phyloP scores from a whole-genome alignment of 371 early-diverging fungal genomes.

The Lichtheimia ramosa region DNA sequence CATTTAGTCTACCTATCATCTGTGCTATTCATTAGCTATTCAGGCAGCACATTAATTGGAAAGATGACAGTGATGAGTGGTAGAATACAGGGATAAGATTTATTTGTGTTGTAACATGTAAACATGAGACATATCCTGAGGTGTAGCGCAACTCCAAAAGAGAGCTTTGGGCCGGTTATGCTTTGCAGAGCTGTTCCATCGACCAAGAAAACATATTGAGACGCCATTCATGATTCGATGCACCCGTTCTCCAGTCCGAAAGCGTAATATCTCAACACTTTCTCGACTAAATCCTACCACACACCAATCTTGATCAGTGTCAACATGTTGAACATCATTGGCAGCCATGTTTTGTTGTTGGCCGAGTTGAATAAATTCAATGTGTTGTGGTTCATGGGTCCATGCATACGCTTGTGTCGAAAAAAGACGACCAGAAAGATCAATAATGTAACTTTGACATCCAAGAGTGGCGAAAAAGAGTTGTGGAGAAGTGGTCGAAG shows the following conservation, averaged over 20 bases:
- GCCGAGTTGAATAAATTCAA: conserved; percentile 34
- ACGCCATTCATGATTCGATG: conserved; percentile 41
- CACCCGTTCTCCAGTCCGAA: conserved; percentile 23
- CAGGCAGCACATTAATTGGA: too few relatives aligned
- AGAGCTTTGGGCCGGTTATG: conserved; percentile 5
- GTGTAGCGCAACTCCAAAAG: conserved; percentile 13
- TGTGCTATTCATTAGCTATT: too few relatives aligned
- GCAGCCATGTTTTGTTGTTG: background rate
- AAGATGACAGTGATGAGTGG: too few relatives aligned
- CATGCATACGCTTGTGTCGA: conserved; percentile 40
- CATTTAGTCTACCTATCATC: too few relatives aligned
- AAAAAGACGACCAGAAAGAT: conserved; percentile 34
- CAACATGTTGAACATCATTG: too few relatives aligned
- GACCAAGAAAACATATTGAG: conserved; percentile 34
- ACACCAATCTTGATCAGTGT: conserved; percentile 23
- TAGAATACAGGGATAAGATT: too few relatives aligned
- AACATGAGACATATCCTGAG: conserved; percentile 4
- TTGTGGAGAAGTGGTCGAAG: conserved; percentile 37
- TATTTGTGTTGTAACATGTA: conserved; percentile 11
- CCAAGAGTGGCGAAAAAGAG: conserved; percentile 46
- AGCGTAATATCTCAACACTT: conserved; percentile 33
- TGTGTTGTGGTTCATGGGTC: conserved; percentile 35
- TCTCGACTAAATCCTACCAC: conserved; percentile 38
- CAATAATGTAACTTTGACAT: conserved; percentile 45
- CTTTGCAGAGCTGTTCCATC: conserved; percentile 17